phyloP scores from a whole-genome alignment of 345 rosid species.

The Salix viminalis region DNA sequence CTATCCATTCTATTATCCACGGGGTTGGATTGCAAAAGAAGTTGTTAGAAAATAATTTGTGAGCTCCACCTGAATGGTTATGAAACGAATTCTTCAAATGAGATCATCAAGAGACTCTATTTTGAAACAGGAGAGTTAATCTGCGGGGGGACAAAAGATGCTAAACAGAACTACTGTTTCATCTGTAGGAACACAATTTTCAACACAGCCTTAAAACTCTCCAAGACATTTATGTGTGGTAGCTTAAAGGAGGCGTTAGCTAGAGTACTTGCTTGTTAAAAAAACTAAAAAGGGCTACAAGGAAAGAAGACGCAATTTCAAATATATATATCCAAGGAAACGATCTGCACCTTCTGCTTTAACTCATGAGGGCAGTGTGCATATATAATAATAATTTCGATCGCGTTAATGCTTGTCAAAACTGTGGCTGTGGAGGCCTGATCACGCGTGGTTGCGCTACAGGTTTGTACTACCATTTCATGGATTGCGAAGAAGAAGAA shows the following conservation, averaged over 20 bases:
- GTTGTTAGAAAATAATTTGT: no score
- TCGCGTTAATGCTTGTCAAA: neutral
- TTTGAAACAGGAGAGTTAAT: neutral
- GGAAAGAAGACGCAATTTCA: neutral
- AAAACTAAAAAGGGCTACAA: neutral
- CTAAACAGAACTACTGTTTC: neutral
- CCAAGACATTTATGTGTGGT: neutral
- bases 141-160: neutral
- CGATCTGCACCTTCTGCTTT: neutral
- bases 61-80: no score
- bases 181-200: neutral
- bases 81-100: no score
- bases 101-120: neutral
- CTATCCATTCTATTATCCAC: no score
- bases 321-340: neutral
- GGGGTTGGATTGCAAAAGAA: no score
- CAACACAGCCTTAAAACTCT: neutral
- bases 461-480: neutral
- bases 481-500: neutral
- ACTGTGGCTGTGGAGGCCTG: neutral
- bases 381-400: neutral
- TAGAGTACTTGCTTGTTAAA: neutral
- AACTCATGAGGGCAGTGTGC: neutral
- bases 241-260: neutral
- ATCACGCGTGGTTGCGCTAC: constrained; percentile 5